Base-by-base conservation (phyloP, 257 asterid genomes). In the Fraxinus quadrangulata region DNA sequence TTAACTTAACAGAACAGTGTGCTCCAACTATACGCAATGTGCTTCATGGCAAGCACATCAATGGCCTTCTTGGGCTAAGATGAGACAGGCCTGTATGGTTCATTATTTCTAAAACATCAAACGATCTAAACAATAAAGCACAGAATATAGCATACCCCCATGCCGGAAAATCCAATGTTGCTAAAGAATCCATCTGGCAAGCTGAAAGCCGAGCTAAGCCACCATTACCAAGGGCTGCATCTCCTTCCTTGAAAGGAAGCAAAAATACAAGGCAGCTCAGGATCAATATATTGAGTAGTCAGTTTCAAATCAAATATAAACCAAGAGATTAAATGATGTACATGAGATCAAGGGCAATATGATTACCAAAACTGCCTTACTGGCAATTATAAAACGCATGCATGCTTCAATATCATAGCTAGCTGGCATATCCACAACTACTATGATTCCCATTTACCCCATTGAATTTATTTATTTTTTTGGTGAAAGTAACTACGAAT, bases 171-270 rank as follows among this genome's bases (percentile, higher is more conserved):
- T 85, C 87, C 66, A 87, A 81, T 26, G 90, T 87, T 36, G 89
- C 90, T 72, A 87, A 78, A 63, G 89, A 87, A 77, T 87, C 90
- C 90, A 87, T 87, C 75, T 85, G 87, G 76, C 90, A 87, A 65
- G 90, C 89, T 72, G 89, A 82, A 74, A 87, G 86, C 65, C 89
- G 86, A 70, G 90, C 90, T 75, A 87, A 83, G 61, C 90, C 90
- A 70, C 90, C 88, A 77, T 87, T 87, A 63, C 89, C 90, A 51
- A 87, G 87, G 51, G 90, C 89, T 65, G 90, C 87, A 85, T 87
- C 90, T 77, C 89, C 90, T 83, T 85, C 90, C 87, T 83, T 80
- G 54, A 73, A 63, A 45, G 66, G 26, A 71, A 26, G 47, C 2
- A 14, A 39, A 66, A 73, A 59, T 74, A 75, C 65, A 39, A 67